phyloP scores from a whole-genome alignment of 106 monocot species.

The Posidonia australis region DNA sequence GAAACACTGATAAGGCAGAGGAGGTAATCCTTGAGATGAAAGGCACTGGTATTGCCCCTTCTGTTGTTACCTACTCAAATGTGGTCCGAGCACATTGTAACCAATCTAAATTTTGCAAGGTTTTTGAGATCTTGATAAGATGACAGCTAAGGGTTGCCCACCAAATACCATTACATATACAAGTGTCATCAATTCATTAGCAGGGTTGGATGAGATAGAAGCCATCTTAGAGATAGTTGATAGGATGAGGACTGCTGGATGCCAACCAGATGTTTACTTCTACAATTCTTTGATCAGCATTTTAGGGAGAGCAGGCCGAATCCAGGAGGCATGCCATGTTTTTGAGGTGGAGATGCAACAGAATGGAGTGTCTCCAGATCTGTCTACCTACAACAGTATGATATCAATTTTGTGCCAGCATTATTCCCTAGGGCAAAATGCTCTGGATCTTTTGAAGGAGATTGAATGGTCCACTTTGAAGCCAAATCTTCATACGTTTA shows the following conservation, averaged over 20 bases:
- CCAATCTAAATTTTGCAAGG: conserved; percentile 32
- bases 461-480: conserved; percentile 67
- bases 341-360: conserved; percentile 54
- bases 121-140: conserved; percentile 70
- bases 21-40: conserved; percentile 75
- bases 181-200: conserved; percentile 44
- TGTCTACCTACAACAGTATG: conserved; percentile 76
- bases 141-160: conserved; percentile 41
- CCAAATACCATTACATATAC: conserved; percentile 88
- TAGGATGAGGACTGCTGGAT: conserved; percentile 49
- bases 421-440: conserved; percentile 38
- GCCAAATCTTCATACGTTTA: conserved; percentile 54
- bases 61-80: conserved; percentile 68
- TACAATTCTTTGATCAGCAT: conserved; percentile 72
- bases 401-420: conserved; percentile 50
- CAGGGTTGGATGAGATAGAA: conserved; percentile 31
- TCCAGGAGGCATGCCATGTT: conserved; percentile 39
- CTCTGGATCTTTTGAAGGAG: conserved; percentile 50
- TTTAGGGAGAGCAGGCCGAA: conserved; percentile 42
- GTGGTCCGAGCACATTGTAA: conserved; percentile 56
- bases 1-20: conserved; percentile 55
- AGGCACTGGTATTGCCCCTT: conserved; percentile 43
- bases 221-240: conserved; percentile 32
- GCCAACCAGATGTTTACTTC: conserved; percentile 61
- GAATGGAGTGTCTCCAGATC: conserved; percentile 34